Percentiles rank a stretch among this genome's conserved stretches.
These are phyloP conservation scores for Lactuca saligna DNA, from an alignment of 129 eudicot genomes.

Conservation along the genomic window DNA sequence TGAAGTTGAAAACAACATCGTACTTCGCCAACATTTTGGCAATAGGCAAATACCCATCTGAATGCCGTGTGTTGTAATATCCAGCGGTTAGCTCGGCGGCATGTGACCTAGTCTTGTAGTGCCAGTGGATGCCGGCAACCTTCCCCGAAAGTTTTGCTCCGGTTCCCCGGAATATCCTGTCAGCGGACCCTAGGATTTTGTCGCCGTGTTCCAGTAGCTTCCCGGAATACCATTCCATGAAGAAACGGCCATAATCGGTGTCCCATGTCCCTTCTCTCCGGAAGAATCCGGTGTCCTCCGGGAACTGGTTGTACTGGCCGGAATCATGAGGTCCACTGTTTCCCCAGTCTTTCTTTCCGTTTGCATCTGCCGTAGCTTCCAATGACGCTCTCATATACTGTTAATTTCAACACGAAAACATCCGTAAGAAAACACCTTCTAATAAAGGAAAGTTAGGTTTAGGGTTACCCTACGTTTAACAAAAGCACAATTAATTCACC, in stretches of 20 bases:
- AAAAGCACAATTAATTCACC: conserved; percentile 37
- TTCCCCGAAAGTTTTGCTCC: conserved; percentile 81
- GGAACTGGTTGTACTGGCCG: conserved; percentile 83
- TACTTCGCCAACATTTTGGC: conserved; percentile 69
- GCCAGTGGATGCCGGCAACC: conserved; percentile 98
- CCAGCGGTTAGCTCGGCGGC: conserved; percentile 96
- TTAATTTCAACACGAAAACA: conserved; percentile 13
- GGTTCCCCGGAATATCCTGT: conserved; percentile 64
- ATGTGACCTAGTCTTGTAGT: conserved; percentile 86
- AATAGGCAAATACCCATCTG: conserved; percentile 72
- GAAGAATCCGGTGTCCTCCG: conserved; percentile 90
- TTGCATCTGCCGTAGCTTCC: conserved; percentile 74
- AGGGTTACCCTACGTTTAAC: too few relatives aligned
- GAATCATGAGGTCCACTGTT: conserved; percentile 83
- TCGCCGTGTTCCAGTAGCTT: conserved; percentile 81
- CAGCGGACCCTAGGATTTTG: conserved; percentile 63
- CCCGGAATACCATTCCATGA: conserved; percentile 87
- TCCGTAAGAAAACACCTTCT: background rate
- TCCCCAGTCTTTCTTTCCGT: conserved; percentile 73
- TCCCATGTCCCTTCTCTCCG: conserved; percentile 77
- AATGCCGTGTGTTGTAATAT: conserved; percentile 68
- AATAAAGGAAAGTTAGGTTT: background rate
- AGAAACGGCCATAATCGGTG: conserved; percentile 77
- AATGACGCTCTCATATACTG: conserved; percentile 96
- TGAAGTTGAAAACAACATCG: conserved; percentile 77